phyloP scores from a whole-genome alignment of 768 basidiomycete species.

The Chalciporus pseudorubinellus region DNA sequence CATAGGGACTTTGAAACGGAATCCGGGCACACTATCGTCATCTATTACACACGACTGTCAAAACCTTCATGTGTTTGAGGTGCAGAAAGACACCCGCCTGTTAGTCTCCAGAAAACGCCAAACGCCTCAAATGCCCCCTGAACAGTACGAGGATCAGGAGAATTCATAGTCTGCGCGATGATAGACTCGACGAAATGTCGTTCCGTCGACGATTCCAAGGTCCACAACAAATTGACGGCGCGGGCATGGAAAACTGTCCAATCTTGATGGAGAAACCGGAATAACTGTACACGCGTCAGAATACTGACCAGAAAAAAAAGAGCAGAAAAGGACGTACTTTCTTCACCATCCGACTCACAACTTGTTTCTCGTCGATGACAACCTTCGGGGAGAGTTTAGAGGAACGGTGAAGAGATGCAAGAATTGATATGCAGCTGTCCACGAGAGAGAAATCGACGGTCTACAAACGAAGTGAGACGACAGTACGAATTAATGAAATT shows the following conservation, averaged over 20 bases:
- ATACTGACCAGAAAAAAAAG: not conserved
- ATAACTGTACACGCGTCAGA: conserved; percentile 44
- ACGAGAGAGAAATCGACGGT: conserved; percentile 60
- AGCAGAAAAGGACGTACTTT: conserved; percentile 33
- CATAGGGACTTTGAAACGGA: conserved; percentile 80
- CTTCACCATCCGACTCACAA: conserved; percentile 59
- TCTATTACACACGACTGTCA: conserved; percentile 43
- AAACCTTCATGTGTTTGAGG: not conserved
- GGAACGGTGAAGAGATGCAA: conserved; percentile 54
- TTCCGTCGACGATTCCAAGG: conserved; percentile 54
- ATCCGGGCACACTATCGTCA: conserved; percentile 78
- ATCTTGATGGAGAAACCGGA: conserved; percentile 69
- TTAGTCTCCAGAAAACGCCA: conserved; percentile 88
- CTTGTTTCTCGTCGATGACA: conserved; percentile 51
- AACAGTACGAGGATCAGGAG: conserved; percentile 44
- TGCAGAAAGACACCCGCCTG: conserved; percentile 48
- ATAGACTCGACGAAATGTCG: conserved; percentile 75
- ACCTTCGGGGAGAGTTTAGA: conserved; percentile 50
- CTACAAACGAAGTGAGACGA: conserved; percentile 10
- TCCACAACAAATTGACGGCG: conserved; percentile 81
- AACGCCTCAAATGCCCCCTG: conserved; percentile 80
- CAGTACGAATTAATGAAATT: not conserved
- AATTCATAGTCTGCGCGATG: conserved; percentile 68
- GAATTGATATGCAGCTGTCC: conserved; percentile 58
- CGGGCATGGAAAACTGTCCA: conserved; percentile 75